phyloP scores from a whole-genome alignment of 768 basidiomycete species.

The Boletus sensibilis region DNA sequence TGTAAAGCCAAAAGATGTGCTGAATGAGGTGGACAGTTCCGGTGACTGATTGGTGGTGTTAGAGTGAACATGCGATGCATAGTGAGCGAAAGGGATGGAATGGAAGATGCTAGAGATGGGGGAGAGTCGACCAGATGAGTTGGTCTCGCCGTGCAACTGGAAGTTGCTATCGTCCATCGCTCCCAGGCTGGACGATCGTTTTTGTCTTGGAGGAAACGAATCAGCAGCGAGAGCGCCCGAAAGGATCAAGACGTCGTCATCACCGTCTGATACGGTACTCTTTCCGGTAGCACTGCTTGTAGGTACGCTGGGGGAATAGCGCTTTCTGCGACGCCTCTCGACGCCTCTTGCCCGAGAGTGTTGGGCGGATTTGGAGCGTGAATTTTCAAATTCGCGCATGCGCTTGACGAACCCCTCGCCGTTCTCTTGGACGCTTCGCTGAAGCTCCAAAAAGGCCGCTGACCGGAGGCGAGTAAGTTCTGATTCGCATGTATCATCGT shows the following conservation, averaged over 20 bases:
- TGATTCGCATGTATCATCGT: constrained; percentile 24
- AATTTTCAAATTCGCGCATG: constrained; percentile 71
- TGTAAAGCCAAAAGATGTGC: constrained; percentile 28
- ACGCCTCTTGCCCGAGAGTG: constrained; percentile 40
- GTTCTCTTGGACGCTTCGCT: constrained; percentile 56
- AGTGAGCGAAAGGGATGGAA: constrained; percentile 10
- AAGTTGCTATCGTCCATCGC: constrained; percentile 40
- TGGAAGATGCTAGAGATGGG: constrained; percentile 25
- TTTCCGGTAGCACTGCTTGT: constrained; percentile 16
- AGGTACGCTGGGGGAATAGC: constrained; percentile 29
- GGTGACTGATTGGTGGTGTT: constrained; percentile 13
- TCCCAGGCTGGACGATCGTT: constrained; percentile 46
- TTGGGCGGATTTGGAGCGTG: constrained; percentile 42
- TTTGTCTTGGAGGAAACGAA: constrained; percentile 29
- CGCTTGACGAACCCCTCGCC: constrained; percentile 67
- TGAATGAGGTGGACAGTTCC: constrained; percentile 22
- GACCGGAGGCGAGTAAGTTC: constrained; percentile 52
- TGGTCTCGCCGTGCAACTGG: constrained; percentile 12
- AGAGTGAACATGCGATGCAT: constrained; percentile 13
- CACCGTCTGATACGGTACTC: constrained; percentile 34
- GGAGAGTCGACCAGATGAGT: constrained; percentile 22
- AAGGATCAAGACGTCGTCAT: constrained; percentile 60
- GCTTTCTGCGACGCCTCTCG: constrained; percentile 45
- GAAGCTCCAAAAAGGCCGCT: constrained; percentile 65
- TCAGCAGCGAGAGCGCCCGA: constrained; percentile 27